phyloP scores from a whole-genome alignment of 73 alveolate species.

The Uronychia setigera region DNA sequence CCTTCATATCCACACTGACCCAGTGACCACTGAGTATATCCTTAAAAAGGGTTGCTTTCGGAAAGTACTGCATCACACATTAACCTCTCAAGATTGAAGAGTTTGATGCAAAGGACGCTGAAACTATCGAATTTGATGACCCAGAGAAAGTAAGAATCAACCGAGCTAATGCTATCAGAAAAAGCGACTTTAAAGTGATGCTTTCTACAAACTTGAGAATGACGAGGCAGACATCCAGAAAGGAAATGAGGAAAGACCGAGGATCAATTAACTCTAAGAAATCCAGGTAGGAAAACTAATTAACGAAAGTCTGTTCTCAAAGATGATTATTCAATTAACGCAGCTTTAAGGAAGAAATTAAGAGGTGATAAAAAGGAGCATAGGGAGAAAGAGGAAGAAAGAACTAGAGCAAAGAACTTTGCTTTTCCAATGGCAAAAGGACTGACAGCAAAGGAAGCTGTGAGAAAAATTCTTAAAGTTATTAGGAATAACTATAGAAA shows the following conservation, averaged over 20 bases:
- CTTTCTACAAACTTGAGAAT: conserved; percentile 38
- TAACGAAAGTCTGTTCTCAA: background rate
- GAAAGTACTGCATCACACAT: no score
- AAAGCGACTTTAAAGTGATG: conserved; percentile 20
- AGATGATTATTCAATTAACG: conserved; percentile 37
- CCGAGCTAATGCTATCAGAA: background rate
- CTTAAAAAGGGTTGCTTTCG: conserved; percentile 36
- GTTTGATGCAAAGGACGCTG: conserved; percentile 15
- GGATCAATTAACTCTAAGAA: conserved; percentile 35
- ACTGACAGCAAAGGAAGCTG: conserved; percentile 13
- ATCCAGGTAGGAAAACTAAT: conserved; percentile 3
- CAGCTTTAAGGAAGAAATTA: conserved; percentile 32
- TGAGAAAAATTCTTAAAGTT: background rate
- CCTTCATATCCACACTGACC: conserved; percentile 54
- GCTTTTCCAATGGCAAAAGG: conserved; percentile 5
- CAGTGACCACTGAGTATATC: conserved; percentile 45
- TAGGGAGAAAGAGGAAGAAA: conserved; percentile 23
- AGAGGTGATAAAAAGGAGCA: conserved; percentile 30
- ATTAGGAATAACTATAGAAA: background rate
- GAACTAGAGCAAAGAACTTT: conserved; percentile 29
- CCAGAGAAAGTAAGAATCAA: background rate
- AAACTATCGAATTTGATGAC: conserved; percentile 2
- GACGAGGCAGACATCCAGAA: conserved; percentile 29
- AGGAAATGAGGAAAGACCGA: conserved; percentile 42
- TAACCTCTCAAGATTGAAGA: no score